A percentile compares a stretch with the other conserved stretches of the same genome.
Evolutionary conservation across 1,139 yeast genomes (phyloP).

Genomic region (Lodderomyces metapsilosis): DNA sequence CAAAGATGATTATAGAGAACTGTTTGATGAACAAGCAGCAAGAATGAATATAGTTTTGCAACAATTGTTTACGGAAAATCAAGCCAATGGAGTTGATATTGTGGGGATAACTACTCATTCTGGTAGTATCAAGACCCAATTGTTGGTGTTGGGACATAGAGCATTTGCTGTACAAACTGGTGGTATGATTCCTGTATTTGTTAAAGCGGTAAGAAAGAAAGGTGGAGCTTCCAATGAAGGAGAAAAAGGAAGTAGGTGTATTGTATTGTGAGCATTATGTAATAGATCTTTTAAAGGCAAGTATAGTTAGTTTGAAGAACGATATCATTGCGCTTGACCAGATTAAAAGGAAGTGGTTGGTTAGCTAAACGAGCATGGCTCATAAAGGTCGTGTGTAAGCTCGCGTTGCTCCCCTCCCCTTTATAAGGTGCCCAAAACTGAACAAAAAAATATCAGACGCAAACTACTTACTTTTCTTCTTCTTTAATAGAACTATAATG

Average conservation of each 20-base stretch:
- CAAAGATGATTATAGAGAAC: slow-evolving; percentile 38
- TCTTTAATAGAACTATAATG: too few species aligned
- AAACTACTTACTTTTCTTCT: too few species aligned
- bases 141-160: slow-evolving; percentile 41
- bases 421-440: too few species aligned
- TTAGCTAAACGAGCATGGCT: too few species aligned
- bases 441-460: too few species aligned
- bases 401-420: too few species aligned
- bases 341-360: too few species aligned
- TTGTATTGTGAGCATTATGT: neutral
- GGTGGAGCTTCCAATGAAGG: neutral
- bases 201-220: slow-evolving; percentile 25
- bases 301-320: too few species aligned
- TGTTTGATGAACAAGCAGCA: slow-evolving; percentile 40
- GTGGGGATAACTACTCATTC: slow-evolving; percentile 38
- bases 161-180: slow-evolving; percentile 45
- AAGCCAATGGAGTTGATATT: slow-evolving; percentile 19
- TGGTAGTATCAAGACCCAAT: slow-evolving; percentile 41
- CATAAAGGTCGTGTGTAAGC: too few species aligned
- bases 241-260: neutral
- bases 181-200: slow-evolving; percentile 45
- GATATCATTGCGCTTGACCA: too few species aligned
- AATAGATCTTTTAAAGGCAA: neutral
- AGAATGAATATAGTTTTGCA: slow-evolving; percentile 38
- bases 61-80: slow-evolving; percentile 26